Evolutionary conservation across 23 red algal genomes (phyloP), one percentile per base, ranked within the genome.

Genomic region (Pyropia haitanensis): DNA sequence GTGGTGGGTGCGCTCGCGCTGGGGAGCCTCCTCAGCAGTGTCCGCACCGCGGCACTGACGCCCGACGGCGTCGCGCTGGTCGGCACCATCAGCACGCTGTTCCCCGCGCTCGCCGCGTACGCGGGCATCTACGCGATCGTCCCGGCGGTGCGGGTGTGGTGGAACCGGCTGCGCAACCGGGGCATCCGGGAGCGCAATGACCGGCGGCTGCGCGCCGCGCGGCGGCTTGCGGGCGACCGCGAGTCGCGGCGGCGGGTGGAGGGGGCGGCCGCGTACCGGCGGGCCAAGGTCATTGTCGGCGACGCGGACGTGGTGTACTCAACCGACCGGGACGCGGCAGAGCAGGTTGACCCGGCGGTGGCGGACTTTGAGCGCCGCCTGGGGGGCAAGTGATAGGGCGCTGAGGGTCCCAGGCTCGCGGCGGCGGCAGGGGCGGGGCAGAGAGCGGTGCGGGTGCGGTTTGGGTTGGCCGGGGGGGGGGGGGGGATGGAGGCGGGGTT

Each of bases 71-170:
- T 56, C 31, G 75, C 65, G 14, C 63, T 89, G 3, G 65, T 78
- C 28, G 26, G 58, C 14, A 28, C 78, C 27, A 72, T 95, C 58
- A 61, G 66, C 8, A 65, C 65, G 14, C 27, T 95, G 17, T 95
- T 81, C 46, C 89, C 89, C 6, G 68, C 78, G 5, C 64, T 95
- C 13, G 60, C 58, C 22, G 65, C 61, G 2, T 96, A 96, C 53
- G 92, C 92, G 24, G 56, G 80, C 46, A 79, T 77, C 20, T 95
- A 88, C 66, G 56, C 88, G 5, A 19, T 70, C n/a, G 76, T 95
- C 4, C 91, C 91, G 14, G 16, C 77, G 30, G 75, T 63, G 21
- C 75, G 91, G 22, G 71, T 53, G 67, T 31, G 68, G n/a, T 53
- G 85, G 22, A 56, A 73, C n/a, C 56, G 58, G 49, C 34, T 56